These are phyloP conservation scores for Cucurbita maxima DNA, from an alignment of 306 rosid genomes.

Conservation along the genomic window DNA sequence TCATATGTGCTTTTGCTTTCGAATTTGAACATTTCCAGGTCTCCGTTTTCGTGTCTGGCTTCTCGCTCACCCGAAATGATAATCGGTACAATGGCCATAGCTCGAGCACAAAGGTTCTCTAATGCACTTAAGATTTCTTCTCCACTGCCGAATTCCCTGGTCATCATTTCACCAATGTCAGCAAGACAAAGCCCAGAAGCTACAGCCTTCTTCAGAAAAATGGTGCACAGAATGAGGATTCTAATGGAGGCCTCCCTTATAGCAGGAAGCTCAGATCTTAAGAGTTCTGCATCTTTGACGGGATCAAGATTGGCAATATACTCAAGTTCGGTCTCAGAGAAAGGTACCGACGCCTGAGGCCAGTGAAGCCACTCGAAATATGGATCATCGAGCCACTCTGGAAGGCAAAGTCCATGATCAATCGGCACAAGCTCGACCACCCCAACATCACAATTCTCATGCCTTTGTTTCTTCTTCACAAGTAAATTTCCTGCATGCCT, in stretches of 20 bases:
- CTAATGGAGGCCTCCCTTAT: slow-evolving; percentile 60
- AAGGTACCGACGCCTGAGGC: slow-evolving; percentile 82
- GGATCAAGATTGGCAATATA: slow-evolving; percentile 71
- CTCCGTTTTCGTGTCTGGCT: slow-evolving; percentile 5
- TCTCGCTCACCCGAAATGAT: background rate
- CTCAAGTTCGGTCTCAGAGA: slow-evolving; percentile 53
- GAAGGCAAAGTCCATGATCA: slow-evolving; percentile 90
- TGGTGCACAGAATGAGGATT: slow-evolving; percentile 67
- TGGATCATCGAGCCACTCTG: slow-evolving; percentile 92
- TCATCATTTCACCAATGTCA: slow-evolving; percentile 75
- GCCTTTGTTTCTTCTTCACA: slow-evolving; percentile 40
- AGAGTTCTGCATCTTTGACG: slow-evolving; percentile 52
- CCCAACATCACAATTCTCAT: slow-evolving; percentile 10
- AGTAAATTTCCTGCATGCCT: slow-evolving; percentile 92
- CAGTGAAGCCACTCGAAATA: slow-evolving; percentile 96
- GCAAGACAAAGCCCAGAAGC: slow-evolving; percentile 57
- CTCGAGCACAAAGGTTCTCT: slow-evolving; percentile 45
- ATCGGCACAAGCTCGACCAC: slow-evolving; percentile 66
- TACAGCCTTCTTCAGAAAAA: slow-evolving; percentile 58
- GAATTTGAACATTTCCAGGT: slow-evolving; percentile 13
- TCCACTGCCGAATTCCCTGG: slow-evolving; percentile 36
- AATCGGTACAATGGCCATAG: slow-evolving; percentile 26
- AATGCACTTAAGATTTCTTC: slow-evolving; percentile 36
- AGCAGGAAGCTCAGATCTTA: slow-evolving; percentile 43
- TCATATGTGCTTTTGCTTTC: slow-evolving; percentile 12